These are phyloP conservation scores for Cucumis cinereus DNA, from an alignment of 306 rosid species.

Conservation along the genomic window DNA sequence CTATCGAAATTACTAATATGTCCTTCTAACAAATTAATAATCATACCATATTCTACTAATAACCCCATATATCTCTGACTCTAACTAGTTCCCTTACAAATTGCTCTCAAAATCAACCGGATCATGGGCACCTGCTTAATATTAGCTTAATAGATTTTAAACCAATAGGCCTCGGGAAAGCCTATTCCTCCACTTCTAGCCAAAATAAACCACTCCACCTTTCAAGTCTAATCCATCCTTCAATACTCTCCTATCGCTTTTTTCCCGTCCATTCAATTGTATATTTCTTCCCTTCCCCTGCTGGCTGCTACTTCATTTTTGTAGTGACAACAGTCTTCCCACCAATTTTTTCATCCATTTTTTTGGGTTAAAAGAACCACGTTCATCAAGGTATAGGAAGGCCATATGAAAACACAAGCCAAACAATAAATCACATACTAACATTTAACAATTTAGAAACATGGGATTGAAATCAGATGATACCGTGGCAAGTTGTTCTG, in stretches of 20 bases:
- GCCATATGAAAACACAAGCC: background rate
- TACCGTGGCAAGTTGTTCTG: constrained; percentile 80
- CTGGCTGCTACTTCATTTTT: background rate
- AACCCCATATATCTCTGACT: no score
- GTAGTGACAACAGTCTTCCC: background rate
- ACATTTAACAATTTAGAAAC: background rate
- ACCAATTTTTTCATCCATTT: background rate
- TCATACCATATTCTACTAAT: no score
- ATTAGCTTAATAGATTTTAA: background rate
- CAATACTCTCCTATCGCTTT: background rate
- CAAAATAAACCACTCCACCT: background rate
- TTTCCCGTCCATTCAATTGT: background rate
- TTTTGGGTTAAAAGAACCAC: background rate
- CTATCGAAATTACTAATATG: no score
- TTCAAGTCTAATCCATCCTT: background rate
- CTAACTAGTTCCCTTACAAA: no score
- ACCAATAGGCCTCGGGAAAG: background rate
- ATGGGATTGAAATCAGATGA: constrained; percentile 7
- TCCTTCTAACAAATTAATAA: no score
- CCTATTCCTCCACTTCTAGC: background rate
- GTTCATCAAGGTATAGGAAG: background rate
- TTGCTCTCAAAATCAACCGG: background rate
- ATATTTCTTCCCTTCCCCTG: background rate
- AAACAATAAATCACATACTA: background rate
- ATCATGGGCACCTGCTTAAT: background rate